A percentile compares a stretch with the other conserved stretches of the same genome.
Evolutionary conservation across 164 flowering plant species (phyloP).

Genomic region (Berberis vulgaris): DNA sequence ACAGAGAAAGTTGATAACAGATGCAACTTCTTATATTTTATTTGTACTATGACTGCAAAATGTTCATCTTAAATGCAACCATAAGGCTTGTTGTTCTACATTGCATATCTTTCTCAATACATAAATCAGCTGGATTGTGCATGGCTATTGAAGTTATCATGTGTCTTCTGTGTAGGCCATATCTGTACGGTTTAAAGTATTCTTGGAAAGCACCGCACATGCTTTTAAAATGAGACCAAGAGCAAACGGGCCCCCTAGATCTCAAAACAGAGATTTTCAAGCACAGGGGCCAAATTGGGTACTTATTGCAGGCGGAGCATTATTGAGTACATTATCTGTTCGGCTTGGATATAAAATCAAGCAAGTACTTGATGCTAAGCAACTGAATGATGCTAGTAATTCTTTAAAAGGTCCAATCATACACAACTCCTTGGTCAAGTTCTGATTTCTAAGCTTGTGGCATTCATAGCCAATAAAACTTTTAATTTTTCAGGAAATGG

Average conservation of each 20-base stretch:
- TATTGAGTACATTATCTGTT: conserved; percentile 78
- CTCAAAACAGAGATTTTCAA: conserved; percentile 32
- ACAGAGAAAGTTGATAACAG: no score
- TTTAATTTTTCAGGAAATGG: conserved; percentile 38
- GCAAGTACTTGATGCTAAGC: conserved; percentile 57
- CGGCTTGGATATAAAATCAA: conserved; percentile 85
- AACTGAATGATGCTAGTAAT: conserved; percentile 24
- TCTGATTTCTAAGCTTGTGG: conserved; percentile 3
- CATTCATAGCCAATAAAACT: conserved; percentile 9
- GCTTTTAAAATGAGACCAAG: conserved; percentile 58
- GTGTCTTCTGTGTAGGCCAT: no score
- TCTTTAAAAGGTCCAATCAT: conserved; percentile 28
- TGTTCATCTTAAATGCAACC: no score
- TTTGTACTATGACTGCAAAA: no score
- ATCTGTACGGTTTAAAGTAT: no score
- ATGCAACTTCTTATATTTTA: no score
- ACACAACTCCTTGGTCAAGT: conserved; percentile 1
- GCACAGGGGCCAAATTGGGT: conserved; percentile 82
- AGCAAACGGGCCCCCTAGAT: conserved; percentile 30
- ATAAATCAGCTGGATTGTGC: no score
- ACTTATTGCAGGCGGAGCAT: conserved; percentile 83
- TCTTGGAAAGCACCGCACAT: not conserved
- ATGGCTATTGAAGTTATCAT: no score
- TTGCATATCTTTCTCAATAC: no score
- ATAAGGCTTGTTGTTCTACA: no score